Evolutionary conservation across 106 monocot genomes (phyloP).

Genomic region (Allium cepa): DNA sequence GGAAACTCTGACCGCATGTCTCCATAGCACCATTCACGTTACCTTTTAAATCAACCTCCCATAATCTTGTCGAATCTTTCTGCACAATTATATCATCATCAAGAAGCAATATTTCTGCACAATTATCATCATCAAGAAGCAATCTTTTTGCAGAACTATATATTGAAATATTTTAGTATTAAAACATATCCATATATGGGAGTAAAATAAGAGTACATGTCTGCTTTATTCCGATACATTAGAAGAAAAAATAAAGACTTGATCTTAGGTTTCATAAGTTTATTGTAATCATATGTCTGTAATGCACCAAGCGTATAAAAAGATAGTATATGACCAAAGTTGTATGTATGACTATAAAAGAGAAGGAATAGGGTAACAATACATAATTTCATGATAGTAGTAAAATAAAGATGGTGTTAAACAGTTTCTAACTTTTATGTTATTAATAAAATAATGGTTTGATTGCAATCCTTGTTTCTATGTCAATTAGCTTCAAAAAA

Average conservation of each 20-base stretch:
- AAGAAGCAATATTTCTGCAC: slow-evolving; percentile 14
- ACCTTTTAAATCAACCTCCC: slow-evolving; percentile 48
- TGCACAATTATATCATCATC: not conserved
- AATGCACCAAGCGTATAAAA: no score
- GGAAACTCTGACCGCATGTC: slow-evolving; percentile 62
- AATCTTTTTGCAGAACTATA: slow-evolving; percentile 60
- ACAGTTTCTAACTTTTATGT: no score
- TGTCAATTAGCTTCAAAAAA: no score
- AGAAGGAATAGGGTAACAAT: no score
- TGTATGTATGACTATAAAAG: no score
- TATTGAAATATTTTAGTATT: slow-evolving; percentile 47
- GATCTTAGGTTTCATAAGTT: no score
- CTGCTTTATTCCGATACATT: not conserved
- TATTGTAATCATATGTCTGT: no score
- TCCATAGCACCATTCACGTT: slow-evolving; percentile 73
- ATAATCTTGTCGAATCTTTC: slow-evolving; percentile 16
- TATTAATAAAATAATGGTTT: no score
- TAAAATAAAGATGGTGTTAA: no score
- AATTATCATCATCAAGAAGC: slow-evolving; percentile 59
- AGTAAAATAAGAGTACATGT: slow-evolving; percentile 49
- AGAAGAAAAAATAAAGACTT: not conserved
- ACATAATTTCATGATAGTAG: no score
- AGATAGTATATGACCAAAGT: no score
- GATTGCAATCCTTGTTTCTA: no score
- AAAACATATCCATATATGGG: slow-evolving; percentile 72